A percentile compares a stretch with the other conserved stretches of the same genome.
Evolutionary conservation across 371 early-diverging fungal genomes (phyloP).

Genomic region (Syncephalastrum contaminatum): DNA sequence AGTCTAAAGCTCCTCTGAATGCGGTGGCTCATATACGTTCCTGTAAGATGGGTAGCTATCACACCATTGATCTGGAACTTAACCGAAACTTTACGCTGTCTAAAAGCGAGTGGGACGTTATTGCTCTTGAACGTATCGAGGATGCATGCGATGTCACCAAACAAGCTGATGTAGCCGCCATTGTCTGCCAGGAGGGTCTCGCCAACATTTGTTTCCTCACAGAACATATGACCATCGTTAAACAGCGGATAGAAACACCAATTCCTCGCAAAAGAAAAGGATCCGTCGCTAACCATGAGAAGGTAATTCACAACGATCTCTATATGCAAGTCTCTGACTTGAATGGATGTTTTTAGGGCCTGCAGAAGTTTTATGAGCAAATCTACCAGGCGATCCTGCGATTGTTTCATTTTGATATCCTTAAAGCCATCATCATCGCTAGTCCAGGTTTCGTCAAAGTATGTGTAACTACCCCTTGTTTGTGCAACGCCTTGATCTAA

Average conservation of each 20-base stretch:
- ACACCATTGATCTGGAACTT: slow-evolving; percentile 93
- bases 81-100: slow-evolving; percentile 84
- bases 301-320: slow-evolving; percentile 41
- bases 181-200: slow-evolving; percentile 94
- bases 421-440: slow-evolving; percentile 92
- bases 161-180: slow-evolving; percentile 93
- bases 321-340: too few species aligned
- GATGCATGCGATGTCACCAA: slow-evolving; percentile 89
- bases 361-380: slow-evolving; percentile 87
- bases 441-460: slow-evolving; percentile 94
- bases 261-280: slow-evolving; percentile 94
- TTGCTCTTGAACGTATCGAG: slow-evolving; percentile 85
- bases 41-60: slow-evolving; percentile 86
- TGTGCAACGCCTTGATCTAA: background rate
- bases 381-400: slow-evolving; percentile 83
- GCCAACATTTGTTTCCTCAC: slow-evolving; percentile 94
- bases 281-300: slow-evolving; percentile 84
- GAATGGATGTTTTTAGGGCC: slow-evolving; percentile 44
- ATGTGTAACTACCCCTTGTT: slow-evolving; percentile 2
- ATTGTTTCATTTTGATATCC: slow-evolving; percentile 84
- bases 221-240: slow-evolving; percentile 92
- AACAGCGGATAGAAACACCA: slow-evolving; percentile 87
- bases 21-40: background rate
- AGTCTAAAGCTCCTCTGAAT: too few species aligned
- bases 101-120: slow-evolving; percentile 93